Conservation (phyloP, 805 yeast genomes). For the Clavispora fructus region DNA sequence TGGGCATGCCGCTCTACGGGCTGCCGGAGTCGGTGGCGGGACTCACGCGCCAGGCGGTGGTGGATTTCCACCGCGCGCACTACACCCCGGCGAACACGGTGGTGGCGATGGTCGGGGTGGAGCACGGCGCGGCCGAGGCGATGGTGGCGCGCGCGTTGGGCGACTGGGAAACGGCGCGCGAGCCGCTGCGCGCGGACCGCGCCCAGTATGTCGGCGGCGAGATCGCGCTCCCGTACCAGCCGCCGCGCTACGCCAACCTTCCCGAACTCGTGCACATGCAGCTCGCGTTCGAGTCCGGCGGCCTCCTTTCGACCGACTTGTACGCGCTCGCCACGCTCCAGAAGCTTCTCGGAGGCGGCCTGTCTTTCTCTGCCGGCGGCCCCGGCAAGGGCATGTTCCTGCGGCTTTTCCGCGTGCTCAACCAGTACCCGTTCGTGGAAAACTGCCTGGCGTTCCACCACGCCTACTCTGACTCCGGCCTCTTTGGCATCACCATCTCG, state of each 20-base stretch:
- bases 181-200: constrained; percentile 33
- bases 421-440: constrained; percentile 87
- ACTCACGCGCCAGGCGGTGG: constrained; percentile 49
- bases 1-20: constrained; percentile 84
- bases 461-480: constrained; percentile 83
- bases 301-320: constrained; percentile 78
- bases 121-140: constrained; percentile 61
- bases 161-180: constrained; percentile 37
- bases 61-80: constrained; percentile 57
- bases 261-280: constrained; percentile 84
- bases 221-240: constrained; percentile 31
- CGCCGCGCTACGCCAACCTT: constrained; percentile 40
- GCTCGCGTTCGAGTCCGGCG: constrained; percentile 82
- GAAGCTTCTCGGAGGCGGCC: constrained; percentile 91
- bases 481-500: constrained; percentile 83
- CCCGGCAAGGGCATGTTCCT: constrained; percentile 99
- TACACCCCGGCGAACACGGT: constrained; percentile 79
- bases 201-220: constrained; percentile 54
- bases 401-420: constrained; percentile 82
- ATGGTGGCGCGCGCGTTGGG: constrained; percentile 63
- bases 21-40: constrained; percentile 61
- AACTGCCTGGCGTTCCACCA: constrained; percentile 85
- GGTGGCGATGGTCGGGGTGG: constrained; percentile 83
- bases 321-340: constrained; percentile 89
- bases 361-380: constrained; percentile 97